These are phyloP conservation scores for Sicyos edulis DNA, from an alignment of 306 rosid species.

Conservation along the genomic window DNA sequence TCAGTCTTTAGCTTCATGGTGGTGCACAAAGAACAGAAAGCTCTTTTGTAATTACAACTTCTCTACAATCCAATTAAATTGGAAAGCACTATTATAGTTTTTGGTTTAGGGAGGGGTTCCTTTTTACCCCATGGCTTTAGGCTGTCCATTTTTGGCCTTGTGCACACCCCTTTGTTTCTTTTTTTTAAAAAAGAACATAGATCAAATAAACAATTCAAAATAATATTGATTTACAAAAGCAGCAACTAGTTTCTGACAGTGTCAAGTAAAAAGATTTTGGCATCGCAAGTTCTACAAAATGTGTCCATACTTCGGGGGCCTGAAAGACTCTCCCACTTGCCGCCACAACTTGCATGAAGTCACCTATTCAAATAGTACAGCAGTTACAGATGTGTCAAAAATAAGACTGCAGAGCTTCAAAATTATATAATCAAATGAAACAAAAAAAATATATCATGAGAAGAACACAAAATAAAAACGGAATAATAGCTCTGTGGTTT, in stretches of 20 bases:
- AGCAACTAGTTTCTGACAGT: not conserved
- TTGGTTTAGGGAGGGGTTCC: too few species aligned
- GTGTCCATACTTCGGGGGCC: conserved; percentile 88
- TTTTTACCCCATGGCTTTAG: too few species aligned
- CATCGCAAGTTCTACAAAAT: not conserved
- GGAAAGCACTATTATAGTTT: too few species aligned
- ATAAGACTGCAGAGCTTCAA: conserved; percentile 22
- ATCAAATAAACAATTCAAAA: not conserved
- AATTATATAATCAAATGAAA: not conserved
- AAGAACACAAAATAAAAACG: conserved; percentile 1
- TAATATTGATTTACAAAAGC: not conserved
- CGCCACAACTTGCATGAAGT: conserved; percentile 95
- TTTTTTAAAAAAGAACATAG: not conserved
- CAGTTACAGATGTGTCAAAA: conserved; percentile 26
- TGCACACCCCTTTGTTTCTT: too few species aligned
- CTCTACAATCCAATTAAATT: too few species aligned
- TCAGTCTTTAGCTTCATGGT: too few species aligned
- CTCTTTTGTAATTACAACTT: too few species aligned
- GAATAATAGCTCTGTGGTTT: not conserved
- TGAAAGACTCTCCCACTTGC: conserved; percentile 98
- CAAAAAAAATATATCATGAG: conserved; percentile 7
- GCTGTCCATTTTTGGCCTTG: too few species aligned
- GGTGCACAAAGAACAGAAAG: too few species aligned
- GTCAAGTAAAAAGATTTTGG: not conserved
- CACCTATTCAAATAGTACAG: conserved; percentile 51